phyloP scores from a whole-genome alignment of 176 grass and related monocot genomes.

The Triticum monococcum region DNA sequence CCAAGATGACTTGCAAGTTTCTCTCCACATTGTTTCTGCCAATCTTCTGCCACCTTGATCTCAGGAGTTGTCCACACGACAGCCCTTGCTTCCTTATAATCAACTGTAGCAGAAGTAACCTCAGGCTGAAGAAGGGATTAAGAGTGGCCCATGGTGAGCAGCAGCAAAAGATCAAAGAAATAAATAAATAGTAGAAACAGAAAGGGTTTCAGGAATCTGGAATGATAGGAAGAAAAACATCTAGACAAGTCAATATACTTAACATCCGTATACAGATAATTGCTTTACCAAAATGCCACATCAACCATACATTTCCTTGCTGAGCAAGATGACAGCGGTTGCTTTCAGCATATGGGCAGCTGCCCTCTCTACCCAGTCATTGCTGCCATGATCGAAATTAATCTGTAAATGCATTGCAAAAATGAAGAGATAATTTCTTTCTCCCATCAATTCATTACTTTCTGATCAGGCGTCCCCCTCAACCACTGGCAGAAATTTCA shows the following conservation, averaged over 20 bases:
- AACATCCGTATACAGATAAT: not conserved
- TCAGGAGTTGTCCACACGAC: conserved; percentile 61
- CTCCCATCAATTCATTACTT: not conserved
- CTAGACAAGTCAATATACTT: not conserved
- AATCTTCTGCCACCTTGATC: conserved; percentile 43
- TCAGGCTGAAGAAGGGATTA: conserved; percentile 47
- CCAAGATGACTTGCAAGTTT: conserved; percentile 80
- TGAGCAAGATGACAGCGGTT: not conserved
- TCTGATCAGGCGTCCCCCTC: not conserved
- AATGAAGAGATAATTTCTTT: not conserved
- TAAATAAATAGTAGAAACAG: not conserved
- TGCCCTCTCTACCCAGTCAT: not conserved
- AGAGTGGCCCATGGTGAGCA: not conserved
- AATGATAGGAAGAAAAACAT: not conserved
- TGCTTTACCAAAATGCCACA: not conserved
- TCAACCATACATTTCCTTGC: not conserved
- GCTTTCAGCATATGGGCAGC: not conserved
- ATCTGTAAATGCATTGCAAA: not conserved
- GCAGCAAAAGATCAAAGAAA: not conserved
- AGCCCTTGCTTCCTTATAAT: conserved; percentile 63
- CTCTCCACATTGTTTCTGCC: conserved; percentile 73
- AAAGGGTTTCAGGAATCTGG: not conserved
- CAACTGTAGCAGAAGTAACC: conserved; percentile 66
- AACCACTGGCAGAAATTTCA: not conserved
- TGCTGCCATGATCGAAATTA: not conserved